These are phyloP conservation scores for Tulasnella sp. DNA, from an alignment of 768 basidiomycete species.

Conservation along the genomic window DNA sequence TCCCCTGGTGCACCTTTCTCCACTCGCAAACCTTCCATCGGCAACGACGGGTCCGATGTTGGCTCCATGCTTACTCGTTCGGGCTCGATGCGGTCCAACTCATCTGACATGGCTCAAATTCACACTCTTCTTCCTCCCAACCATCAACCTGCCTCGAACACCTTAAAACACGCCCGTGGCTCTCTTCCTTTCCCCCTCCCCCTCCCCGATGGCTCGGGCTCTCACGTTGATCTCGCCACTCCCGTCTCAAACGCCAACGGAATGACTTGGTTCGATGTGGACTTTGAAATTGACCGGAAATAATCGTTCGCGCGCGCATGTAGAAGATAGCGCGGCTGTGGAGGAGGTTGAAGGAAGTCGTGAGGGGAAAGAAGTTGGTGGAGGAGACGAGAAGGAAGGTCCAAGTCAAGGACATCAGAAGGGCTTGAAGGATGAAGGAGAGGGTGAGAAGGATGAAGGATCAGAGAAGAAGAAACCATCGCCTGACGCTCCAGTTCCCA, in stretches of 20 bases:
- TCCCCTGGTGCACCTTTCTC: conserved; percentile 4
- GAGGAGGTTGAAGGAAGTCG: background rate
- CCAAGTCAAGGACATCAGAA: background rate
- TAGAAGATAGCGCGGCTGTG: background rate
- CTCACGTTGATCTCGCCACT: background rate
- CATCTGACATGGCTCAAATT: background rate
- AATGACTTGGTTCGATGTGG: conserved; percentile 7
- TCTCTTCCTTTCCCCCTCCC: background rate
- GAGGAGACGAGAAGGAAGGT: background rate
- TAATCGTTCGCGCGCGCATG: background rate
- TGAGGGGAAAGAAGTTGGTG: background rate
- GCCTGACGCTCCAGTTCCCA: background rate
- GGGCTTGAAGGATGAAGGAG: background rate
- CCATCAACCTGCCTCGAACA: background rate
- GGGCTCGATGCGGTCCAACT: background rate
- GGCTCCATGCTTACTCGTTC: conserved; percentile 1
- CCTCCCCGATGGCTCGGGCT: background rate
- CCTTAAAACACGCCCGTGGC: conserved; percentile 1
- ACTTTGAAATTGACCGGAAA: conserved; percentile 3
- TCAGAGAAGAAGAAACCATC: background rate
- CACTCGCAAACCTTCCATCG: conserved; percentile 6
- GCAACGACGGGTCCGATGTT: background rate
- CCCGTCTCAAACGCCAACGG: background rate
- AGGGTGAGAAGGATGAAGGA: background rate
- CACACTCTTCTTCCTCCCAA: conserved; percentile 1